These are phyloP conservation scores for Apophysomyces trapeziformis DNA, from an alignment of 371 early-diverging fungal genomes.

Conservation along the genomic window DNA sequence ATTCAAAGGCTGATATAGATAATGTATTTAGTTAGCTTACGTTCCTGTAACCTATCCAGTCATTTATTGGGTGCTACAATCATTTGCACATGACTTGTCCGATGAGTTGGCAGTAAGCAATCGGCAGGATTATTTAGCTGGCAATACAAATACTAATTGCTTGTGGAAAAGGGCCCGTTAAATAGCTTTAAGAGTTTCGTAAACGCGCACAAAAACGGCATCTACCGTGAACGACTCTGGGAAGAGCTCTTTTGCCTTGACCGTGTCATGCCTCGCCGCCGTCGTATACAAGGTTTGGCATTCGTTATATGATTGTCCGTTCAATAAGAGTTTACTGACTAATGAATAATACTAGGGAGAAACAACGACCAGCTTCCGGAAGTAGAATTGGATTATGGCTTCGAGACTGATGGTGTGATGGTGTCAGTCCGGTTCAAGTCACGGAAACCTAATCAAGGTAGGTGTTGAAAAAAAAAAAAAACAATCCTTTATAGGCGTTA, in stretches of 20 bases:
- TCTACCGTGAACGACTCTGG: not conserved
- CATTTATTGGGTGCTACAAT: not conserved
- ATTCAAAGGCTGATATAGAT: not conserved
- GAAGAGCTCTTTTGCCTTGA: slow-evolving; percentile 1
- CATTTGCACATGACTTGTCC: not conserved
- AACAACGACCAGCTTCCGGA: not conserved
- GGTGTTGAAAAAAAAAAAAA: not conserved
- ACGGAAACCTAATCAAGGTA: not conserved
- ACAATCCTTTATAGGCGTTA: not conserved
- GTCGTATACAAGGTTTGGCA: not conserved
- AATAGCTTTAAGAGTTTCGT: not conserved
- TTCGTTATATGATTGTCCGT: not conserved
- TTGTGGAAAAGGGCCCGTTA: not conserved
- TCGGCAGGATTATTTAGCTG: not conserved
- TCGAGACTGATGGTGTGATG: not conserved
- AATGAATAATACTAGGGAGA: not conserved
- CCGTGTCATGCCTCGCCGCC: slow-evolving; percentile 1
- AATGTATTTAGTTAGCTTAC: not conserved
- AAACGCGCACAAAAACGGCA: not conserved
- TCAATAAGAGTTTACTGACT: not conserved
- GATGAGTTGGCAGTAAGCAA: not conserved
- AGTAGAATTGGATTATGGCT: not conserved
- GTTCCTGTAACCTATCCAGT: not conserved
- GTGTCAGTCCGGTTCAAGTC: not conserved
- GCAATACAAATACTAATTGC: not conserved